A percentile compares a stretch with the other conserved stretches of the same genome.
Evolutionary conservation across 345 rosid genomes (phyloP).

Genomic region (Eucalyptus viminalis): DNA sequence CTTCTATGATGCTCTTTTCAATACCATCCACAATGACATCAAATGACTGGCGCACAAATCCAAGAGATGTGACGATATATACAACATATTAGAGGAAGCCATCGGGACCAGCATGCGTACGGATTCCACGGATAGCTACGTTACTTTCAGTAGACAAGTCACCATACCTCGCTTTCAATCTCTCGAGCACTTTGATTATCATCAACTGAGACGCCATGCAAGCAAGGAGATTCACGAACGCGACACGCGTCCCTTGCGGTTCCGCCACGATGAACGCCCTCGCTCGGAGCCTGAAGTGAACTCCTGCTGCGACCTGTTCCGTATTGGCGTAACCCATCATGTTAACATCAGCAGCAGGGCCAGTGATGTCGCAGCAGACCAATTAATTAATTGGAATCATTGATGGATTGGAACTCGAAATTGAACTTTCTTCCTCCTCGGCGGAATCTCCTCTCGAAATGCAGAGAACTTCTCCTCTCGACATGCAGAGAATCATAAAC

Average conservation of each 20-base stretch:
- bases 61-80: constrained; percentile 83
- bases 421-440: too few relatives aligned
- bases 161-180: constrained; percentile 72
- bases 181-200: constrained; percentile 76
- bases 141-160: constrained; percentile 72
- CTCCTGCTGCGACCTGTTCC: constrained; percentile 73
- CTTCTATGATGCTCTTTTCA: constrained; percentile 72
- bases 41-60: constrained; percentile 89
- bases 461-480: too few relatives aligned
- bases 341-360: constrained; percentile 96
- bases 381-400: constrained; percentile 29
- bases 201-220: constrained; percentile 96
- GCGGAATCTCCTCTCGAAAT: too few relatives aligned
- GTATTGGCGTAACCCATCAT: constrained; percentile 96
- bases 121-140: constrained; percentile 91
- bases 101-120: constrained; percentile 93
- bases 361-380: constrained; percentile 95
- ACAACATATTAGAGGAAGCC: constrained; percentile 91
- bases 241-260: constrained; percentile 64
- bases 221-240: constrained; percentile 86
- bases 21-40: constrained; percentile 93
- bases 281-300: constrained; percentile 87
- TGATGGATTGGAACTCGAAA: too few relatives aligned
- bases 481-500: too few relatives aligned
- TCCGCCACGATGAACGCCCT: constrained; percentile 78